Percentiles rank a stretch among this genome's conserved stretches.
Evolutionary conservation across 208 protist genomes (phyloP).

Genomic region (Wallacemonas sp.): DNA sequence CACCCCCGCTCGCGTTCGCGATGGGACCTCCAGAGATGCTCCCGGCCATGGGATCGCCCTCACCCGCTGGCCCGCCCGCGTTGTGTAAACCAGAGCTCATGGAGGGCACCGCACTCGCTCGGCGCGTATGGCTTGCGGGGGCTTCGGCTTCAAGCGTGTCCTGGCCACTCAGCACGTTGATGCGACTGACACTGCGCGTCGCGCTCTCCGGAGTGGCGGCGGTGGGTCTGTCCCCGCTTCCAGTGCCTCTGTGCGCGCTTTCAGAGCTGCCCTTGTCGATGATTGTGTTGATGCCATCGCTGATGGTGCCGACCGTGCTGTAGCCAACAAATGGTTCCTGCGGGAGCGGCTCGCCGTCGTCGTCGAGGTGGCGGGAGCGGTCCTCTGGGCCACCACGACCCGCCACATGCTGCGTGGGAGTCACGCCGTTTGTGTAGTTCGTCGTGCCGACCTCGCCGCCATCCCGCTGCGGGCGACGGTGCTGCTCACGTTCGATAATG

Average conservation of each 20-base stretch:
- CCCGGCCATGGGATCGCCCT: no score
- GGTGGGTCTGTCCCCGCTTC: conserved; percentile 15
- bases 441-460: conserved; percentile 4
- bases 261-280: conserved; percentile 15
- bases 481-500: conserved; percentile 88
- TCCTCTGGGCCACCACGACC: conserved; percentile 15
- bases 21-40: no score
- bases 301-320: conserved; percentile 19
- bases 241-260: conserved; percentile 7
- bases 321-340: conserved; percentile 3
- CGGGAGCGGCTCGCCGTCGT: conserved; percentile 1
- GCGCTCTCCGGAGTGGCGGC: background rate
- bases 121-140: conserved; percentile 1
- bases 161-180: conserved; percentile 43
- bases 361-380: background rate
- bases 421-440: conserved; percentile 15
- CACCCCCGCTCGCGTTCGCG: background rate
- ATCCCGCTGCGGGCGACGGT: conserved; percentile 36
- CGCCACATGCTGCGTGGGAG: background rate
- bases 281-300: conserved; percentile 12
- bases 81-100: background rate
- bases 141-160: conserved; percentile 33
- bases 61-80: background rate
- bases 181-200: conserved; percentile 27
- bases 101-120: background rate